Evolutionary conservation across 352 stramenopile species (phyloP), one percentile per base, ranked within the genome.

Genomic region (Blastocystis sp.): DNA sequence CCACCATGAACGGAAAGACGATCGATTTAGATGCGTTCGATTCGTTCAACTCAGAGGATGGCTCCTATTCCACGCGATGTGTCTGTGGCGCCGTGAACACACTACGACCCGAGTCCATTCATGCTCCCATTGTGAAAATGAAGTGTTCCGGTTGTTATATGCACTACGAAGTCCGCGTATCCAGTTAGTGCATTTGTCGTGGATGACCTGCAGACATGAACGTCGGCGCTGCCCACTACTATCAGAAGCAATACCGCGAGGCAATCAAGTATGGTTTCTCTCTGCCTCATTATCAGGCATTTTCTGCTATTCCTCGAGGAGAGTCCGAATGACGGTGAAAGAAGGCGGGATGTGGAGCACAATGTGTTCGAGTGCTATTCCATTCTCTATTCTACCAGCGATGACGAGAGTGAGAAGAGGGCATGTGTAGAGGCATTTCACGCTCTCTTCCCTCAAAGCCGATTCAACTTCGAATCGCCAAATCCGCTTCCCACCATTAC

Each of bases 171-270:
- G 28, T 81, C 9, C 19, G 41, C n/a, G 52, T 64, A 7, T 43
- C 71, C 45, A 17, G 71, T 66, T 21, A 43, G 23, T 52, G 19
- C 5, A 21, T 14, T 5, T 52, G 9, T 28, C 62, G 9, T 34
- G 0, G 4, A 5, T 81, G 3, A 81, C 34, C 43, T 11, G 23
- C 19, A 81, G 71, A 81, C 62, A 81, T 81, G 71, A 48, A 81
- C 34, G 66, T 81, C 34, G 71, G 71, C 45, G 66, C 66, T 64
- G 71, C 71, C 48, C 21, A 66, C 28, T 81, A 66, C 59, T 81
- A 81, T 53, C 56, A 66, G 17, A 21, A 81, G 1, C 14, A 81
- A 10, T 81, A 81, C 41, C 21, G 38, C 38, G 71, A 81, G 14
- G 71, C 71, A 2, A 65, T 81, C 28, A 4, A n/a, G 71, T 81